Percentiles rank a stretch among this genome's conserved stretches.
These are phyloP conservation scores for Warburgia ugandensis DNA, from an alignment of 164 flowering plant species.

Conservation along the genomic window DNA sequence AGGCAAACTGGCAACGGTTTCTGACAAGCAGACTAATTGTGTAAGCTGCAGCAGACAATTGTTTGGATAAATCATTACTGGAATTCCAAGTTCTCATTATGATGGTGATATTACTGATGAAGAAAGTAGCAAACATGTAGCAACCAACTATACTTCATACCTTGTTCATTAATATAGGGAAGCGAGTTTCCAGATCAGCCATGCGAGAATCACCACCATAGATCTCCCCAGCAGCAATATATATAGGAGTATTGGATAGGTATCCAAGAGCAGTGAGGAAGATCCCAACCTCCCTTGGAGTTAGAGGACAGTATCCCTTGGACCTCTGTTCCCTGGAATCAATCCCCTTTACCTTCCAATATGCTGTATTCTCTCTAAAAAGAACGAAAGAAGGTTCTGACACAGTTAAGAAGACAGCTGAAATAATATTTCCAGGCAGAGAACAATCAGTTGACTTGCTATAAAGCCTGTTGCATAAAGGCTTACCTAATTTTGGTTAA, in stretches of 20 bases:
- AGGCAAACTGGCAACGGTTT: too few relatives aligned
- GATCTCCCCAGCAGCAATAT: constrained; percentile 95
- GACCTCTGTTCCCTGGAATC: constrained; percentile 69
- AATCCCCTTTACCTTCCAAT: constrained; percentile 92
- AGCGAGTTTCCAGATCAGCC: constrained; percentile 54
- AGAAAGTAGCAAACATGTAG: too few relatives aligned
- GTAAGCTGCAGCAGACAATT: too few relatives aligned
- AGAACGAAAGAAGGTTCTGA: not conserved
- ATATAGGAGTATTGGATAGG: constrained; percentile 79
- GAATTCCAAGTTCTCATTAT: too few relatives aligned
- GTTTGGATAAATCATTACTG: too few relatives aligned
- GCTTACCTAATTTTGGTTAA: constrained; percentile 68
- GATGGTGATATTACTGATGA: too few relatives aligned
- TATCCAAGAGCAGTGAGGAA: constrained; percentile 81
- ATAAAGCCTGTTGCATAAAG: not conserved
- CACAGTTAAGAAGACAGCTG: not conserved
- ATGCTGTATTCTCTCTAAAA: constrained; percentile 65
- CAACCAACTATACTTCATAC: constrained; percentile 26
- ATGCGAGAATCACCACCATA: constrained; percentile 83
- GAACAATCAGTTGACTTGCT: not conserved
- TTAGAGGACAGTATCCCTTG: constrained; percentile 88
- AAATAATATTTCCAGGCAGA: not conserved
- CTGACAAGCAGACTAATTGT: too few relatives aligned
- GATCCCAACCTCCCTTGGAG: constrained; percentile 88
- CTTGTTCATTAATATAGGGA: constrained; percentile 83